Evolutionary conservation across 2,329 filamentous ascomycete species (phyloP), one percentile per base, ranked within the genome.

Genomic region (Rutstroemia sydowiana): DNA sequence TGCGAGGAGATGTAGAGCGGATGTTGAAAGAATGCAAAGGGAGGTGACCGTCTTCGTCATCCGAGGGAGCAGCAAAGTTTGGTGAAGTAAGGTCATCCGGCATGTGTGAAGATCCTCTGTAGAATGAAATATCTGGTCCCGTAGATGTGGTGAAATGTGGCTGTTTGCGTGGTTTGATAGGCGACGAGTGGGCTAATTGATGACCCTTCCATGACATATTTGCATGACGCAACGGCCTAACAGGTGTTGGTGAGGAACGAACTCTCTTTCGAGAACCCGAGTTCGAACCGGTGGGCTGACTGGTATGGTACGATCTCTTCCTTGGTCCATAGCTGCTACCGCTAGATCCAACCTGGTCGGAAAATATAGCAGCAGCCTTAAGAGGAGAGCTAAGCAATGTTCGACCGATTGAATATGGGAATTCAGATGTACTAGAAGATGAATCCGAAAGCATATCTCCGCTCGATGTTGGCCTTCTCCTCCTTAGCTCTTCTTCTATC

Each of bases 391-490:
- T 88, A 63, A 95, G 78, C 32, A 79, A 57, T 3, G 57, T 73
- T 61, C 77, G 76, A 45, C 78, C 74, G 28, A 43, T 53, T 4
- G 83, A 81, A 65, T 87, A 87, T 53, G 82, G 82, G 56, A 88
- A 76, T 61, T 90, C 88, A 52, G 89, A 93, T 66, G 83, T 88
- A 46, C 61, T 64, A 1, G 88, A 93, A 2, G 89, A 95, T 23
- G 88, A 90, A 71, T 95, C 89, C 59, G 89, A 95, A 56, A 89
- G 76, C 57, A 85, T 80, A 64, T 95, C 89, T 65, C 83, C 85
- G 62, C 75, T 75, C 60, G 73, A 75, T 59, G 75, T 74, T 50
- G 84, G 75, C 62, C 86, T 79, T 61, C 84, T 79, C 10, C 52
- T 57, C 71, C 85, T 81, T 66, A 91, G 76, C 70, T 92, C 81